Percentiles rank a stretch among this genome's conserved stretches.
These are phyloP conservation scores for Ceratocystis lukuohia DNA, from an alignment of 2,329 filamentous ascomycete species.

Conservation along the genomic window DNA sequence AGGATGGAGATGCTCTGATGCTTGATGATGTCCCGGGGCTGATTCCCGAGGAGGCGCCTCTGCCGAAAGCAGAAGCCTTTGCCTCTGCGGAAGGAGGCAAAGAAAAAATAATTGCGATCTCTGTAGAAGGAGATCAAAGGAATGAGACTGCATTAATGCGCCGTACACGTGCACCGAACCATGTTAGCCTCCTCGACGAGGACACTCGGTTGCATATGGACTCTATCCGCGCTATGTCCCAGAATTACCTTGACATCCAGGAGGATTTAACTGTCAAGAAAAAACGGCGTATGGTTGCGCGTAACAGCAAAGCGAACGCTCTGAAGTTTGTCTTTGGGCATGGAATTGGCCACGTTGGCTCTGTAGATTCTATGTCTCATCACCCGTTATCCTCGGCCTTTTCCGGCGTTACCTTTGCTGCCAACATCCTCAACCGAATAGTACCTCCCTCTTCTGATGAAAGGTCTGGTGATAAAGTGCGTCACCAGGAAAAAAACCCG, in stretches of 20 bases:
- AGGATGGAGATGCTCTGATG: constrained; percentile 21
- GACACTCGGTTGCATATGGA: constrained; percentile 23
- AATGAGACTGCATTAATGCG: constrained; percentile 16
- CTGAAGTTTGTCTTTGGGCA: constrained; percentile 25
- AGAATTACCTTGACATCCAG: constrained; percentile 44
- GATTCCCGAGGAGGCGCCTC: constrained; percentile 29
- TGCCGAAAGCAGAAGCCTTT: constrained; percentile 30
- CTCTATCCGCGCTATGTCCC: constrained; percentile 26
- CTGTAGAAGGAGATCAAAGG: constrained; percentile 18
- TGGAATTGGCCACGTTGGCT: constrained; percentile 28
- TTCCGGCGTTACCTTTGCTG: constrained; percentile 33
- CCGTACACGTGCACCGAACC: constrained; percentile 24
- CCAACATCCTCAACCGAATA: background rate
- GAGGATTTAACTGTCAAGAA: constrained; percentile 23
- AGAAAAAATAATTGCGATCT: constrained; percentile 20
- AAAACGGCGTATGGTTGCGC: constrained; percentile 22
- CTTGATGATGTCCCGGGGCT: constrained; percentile 27
- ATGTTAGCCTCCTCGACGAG: constrained; percentile 25
- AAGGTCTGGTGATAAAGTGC: background rate
- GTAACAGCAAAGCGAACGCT: constrained; percentile 31
- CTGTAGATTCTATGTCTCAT: background rate
- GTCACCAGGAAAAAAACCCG: background rate
- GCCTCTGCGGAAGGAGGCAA: constrained; percentile 19
- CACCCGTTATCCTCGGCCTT: constrained; percentile 34
- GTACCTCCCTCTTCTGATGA: background rate